Evolutionary conservation across 1,284 basidiomycete genomes (phyloP), one percentile per base, ranked within the genome.

Genomic region (Fomitopsis pinicola): DNA sequence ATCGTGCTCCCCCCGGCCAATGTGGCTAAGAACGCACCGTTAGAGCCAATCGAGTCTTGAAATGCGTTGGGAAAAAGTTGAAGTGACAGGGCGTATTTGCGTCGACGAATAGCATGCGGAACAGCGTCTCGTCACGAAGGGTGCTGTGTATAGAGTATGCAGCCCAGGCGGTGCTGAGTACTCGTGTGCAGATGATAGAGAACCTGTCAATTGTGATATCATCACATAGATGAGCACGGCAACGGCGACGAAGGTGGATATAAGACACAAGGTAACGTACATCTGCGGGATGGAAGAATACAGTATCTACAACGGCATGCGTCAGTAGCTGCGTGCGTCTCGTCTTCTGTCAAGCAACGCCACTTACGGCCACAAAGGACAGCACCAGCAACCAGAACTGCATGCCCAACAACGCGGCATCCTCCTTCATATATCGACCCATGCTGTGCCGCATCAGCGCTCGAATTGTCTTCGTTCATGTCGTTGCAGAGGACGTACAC

Each of bases 301-400:
- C 19, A 80, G 66, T 59, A 85, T 76, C 72, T 73, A 55, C 22
- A 15, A 22, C 19, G n/a, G 8, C 8, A 42, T 58, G 42, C 45
- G 17, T 30, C 17, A 19, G 9, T 42, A 5, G 42, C 15, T 53
- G 35, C 19, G 10, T 36, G 22, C 17, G 12, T 38, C 19, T 22
- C 44, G 19, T 19, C 26, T 1, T 17, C 5, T 8, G 19, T n/a
- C 22, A 56, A 3, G 22, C 30, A 33, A 48, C 9, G 15, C 30
- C 10, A 70, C 71, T 56, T 63, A 76, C 72, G 2, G 80, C 82
- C 54, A 81, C 74, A 17, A 81, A 65, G 1, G 84, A 84, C n/a
- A 87, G 76, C 0, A 75, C 77, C 30, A 86, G 75, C 3, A 86
- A 75, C 84, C 84, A 87, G 67, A 86, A 81, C 63, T 86, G 84